Evolutionary conservation across 495 filamentous ascomycete genomes (phyloP).

Genomic region (Evernia prunastri): DNA sequence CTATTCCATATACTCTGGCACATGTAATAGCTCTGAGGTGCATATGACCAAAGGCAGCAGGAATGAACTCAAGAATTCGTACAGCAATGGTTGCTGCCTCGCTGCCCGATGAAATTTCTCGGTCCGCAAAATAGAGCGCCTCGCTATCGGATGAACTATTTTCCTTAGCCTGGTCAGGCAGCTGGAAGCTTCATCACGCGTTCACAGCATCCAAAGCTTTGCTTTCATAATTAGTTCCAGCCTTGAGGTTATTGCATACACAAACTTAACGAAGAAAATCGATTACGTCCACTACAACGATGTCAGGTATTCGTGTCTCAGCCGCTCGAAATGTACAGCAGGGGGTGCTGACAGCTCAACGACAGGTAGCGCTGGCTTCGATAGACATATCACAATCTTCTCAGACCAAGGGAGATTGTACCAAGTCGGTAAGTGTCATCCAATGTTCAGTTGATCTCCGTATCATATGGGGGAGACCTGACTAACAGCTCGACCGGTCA

Average conservation of each 20-base stretch:
- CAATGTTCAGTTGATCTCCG: neutral
- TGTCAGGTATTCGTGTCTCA: conserved; percentile 15
- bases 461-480: neutral
- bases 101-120: neutral
- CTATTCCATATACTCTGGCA: neutral
- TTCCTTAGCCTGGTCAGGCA: conserved; percentile 1
- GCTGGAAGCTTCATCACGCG: conserved; percentile 12
- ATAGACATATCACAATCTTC: conserved; percentile 99
- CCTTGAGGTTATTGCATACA: neutral
- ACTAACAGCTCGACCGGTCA: conserved; percentile 31
- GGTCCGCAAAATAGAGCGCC: no score
- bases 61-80: neutral
- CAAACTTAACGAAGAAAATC: no score
- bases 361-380: conserved; percentile 89
- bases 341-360: conserved; percentile 16
- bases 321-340: neutral
- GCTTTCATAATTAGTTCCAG: neutral
- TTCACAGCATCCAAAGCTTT: neutral
- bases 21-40: neutral
- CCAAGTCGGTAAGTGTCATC: conserved; percentile 83
- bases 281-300: neutral
- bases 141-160: conserved; percentile 10
- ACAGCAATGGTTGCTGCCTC: neutral
- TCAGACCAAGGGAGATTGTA: conserved; percentile 96
- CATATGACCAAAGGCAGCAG: conserved; percentile 1